Evolutionary conservation across 192 early-diverging fungal genomes (phyloP), one percentile per base, ranked within the genome.

Genomic region (Backusella morwellensis): DNA sequence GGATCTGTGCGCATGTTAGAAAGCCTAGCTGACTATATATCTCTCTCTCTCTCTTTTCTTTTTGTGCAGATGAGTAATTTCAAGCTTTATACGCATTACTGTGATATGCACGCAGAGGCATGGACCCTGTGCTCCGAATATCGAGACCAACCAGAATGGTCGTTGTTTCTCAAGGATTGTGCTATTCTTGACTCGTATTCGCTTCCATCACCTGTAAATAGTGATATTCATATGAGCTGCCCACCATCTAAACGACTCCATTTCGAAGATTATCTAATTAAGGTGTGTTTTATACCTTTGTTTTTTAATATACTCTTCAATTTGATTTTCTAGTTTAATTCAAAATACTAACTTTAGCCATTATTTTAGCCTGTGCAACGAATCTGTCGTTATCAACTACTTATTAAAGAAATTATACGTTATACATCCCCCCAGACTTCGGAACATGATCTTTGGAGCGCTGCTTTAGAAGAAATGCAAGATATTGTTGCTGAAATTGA

Each of bases 361-460:
- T 34, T 17, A 2, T 17, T 35, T 29, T 56, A 96, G 78, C 96
- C 96, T 12, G 90, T 98, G 2, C 97, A 98, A 82, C 86, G 97
- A 14, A 92, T 97, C 35, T 96, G 95, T 80, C 94, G 94, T 36
- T 98, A 98, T 83, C 96, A 95, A 12, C 85, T 98, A 6, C 83
- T 98, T 17, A 83, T 91, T 41, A 85, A 87, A 19, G 92, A 91
- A 17, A 82, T 92, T 56, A 52, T 87, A 21, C 85, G 89, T 52
- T 78, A 87, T 41, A 92, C 91, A 3, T 75, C 79, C 23, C 44
- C 75, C 19, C 71, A 70, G 11, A 77, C 81, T 15, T 40, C 80
- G 11, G 87, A 87, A 52, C 74, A 87, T 41, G 44, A 68, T 47
- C 75, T 70, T 19, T 66, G 86, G 42, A 70, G 67, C 3, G 66